Evolutionary conservation across 169 alveolate genomes (phyloP).

Genomic region (Plasmodium vivax): DNA sequence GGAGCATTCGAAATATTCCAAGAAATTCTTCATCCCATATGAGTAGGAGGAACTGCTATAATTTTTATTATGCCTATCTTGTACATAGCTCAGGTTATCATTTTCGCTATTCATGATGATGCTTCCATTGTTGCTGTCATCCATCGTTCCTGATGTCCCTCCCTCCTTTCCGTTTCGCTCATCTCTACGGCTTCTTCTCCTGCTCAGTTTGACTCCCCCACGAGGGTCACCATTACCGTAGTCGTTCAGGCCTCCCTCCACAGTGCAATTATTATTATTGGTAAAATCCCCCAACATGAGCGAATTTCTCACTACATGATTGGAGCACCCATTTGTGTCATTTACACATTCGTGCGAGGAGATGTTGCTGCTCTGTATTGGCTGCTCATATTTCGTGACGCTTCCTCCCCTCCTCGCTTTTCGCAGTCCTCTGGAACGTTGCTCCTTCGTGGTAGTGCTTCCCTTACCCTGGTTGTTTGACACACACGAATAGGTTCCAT

Average conservation of each 20-base stretch:
- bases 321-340: background rate
- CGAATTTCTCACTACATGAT: background rate
- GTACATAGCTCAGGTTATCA: background rate
- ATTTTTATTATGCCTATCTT: background rate
- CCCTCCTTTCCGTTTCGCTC: background rate
- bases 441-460: background rate
- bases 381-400: background rate
- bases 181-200: background rate
- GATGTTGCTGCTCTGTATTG: background rate
- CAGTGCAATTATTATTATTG: background rate
- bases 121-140: background rate
- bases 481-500: constrained; percentile 13
- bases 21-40: constrained; percentile 26
- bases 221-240: background rate
- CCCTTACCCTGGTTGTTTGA: background rate
- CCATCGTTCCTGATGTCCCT: background rate
- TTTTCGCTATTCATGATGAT: background rate
- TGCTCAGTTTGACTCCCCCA: background rate
- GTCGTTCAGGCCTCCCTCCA: background rate
- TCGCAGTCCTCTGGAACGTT: background rate
- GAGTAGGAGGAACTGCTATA: background rate
- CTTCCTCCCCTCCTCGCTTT: background rate
- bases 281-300: background rate
- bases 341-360: background rate
- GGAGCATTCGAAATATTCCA: constrained; percentile 73